Base-by-base conservation (phyloP, 2,329 filamentous ascomycete species). In the Beauveria brongniartii region DNA sequence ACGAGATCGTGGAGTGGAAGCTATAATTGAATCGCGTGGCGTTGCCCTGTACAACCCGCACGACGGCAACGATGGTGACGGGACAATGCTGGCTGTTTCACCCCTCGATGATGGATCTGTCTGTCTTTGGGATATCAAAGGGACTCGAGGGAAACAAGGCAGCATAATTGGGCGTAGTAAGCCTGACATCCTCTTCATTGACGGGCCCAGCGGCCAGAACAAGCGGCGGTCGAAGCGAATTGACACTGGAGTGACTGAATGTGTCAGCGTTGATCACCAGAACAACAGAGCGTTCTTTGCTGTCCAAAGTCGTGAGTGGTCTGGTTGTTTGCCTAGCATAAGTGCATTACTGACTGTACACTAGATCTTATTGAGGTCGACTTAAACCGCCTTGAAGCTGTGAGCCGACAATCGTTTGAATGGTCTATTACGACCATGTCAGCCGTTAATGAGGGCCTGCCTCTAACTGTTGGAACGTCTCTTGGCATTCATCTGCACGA, bases 41-140 rank as follows among this genome's bases (percentile, higher is more conserved):
- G 78, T 92, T 66, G 90, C 88, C 0, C 69, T 94, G 9, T 86
- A 88, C 66, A 76, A 74, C 24, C 77, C 79, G 1, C 79, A 78
- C 40, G 75, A 78, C n/a, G 74, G 82, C 20, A 77, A 82, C 26
- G 78, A 81, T 18, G 69, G 69, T 3, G 59, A 67, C 18, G 75
- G 74, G 34, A 75, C 74, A 3, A 64, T 80, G 63, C 78, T 87
- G 59, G 85, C 90, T 0, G 81, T 96, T 18, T 87, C 89, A 0
- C 91, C 92, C 2, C 77, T 96, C 8, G 91, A 95, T 62, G 90
- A 97, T 69, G 92, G 92, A 0, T 91, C 90, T 56, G 82, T 97
- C n/a, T 90, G 88, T 66, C 74, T 96, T 7, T 97, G 92, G 92
- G 89, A 96, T 69, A 77, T 90, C 55, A 84, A 81, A 59, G 82